Evolutionary conservation across 495 filamentous ascomycete genomes (phyloP).

Genomic region (Ramalina peruviana): DNA sequence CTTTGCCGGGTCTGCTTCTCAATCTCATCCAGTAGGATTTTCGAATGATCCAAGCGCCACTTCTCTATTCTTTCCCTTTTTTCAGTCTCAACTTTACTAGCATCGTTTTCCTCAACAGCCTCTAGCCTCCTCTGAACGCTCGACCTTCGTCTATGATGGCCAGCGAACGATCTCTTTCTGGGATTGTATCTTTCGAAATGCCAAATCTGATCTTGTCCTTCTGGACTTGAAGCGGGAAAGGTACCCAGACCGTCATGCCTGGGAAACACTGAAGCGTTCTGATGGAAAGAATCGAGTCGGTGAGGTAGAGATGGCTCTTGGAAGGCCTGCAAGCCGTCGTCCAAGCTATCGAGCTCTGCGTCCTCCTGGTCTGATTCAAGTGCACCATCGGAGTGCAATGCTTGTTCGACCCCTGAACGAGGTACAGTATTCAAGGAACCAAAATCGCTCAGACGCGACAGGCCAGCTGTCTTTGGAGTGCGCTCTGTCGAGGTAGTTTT

Average conservation of each 20-base stretch:
- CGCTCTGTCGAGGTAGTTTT: slow-evolving; percentile 59
- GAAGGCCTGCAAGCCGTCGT: slow-evolving; percentile 80
- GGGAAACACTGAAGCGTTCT: slow-evolving; percentile 55
- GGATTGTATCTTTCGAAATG: slow-evolving; percentile 75
- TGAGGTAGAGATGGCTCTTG: slow-evolving; percentile 47
- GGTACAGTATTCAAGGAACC: slow-evolving; percentile 63
- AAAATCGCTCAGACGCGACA: slow-evolving; percentile 70
- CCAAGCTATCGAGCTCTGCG: slow-evolving; percentile 76
- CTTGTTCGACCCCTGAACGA: slow-evolving; percentile 30
- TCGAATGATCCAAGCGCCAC: slow-evolving; percentile 87
- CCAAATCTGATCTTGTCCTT: slow-evolving; percentile 68
- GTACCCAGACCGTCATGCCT: slow-evolving; percentile 84
- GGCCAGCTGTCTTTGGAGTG: slow-evolving; percentile 56
- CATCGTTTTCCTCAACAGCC: slow-evolving; percentile 47
- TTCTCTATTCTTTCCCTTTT: slow-evolving; percentile 70
- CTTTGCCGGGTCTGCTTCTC: slow-evolving; percentile 65
- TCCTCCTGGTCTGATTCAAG: slow-evolving; percentile 52
- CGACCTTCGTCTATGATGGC: slow-evolving; percentile 33
- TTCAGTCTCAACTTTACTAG: slow-evolving; percentile 44
- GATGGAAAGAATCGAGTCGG: slow-evolving; percentile 32
- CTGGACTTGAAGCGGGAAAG: slow-evolving; percentile 45
- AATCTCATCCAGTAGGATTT: slow-evolving; percentile 72
- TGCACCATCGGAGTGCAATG: slow-evolving; percentile 34
- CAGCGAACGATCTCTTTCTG: slow-evolving; percentile 29
- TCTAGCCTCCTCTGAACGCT: slow-evolving; percentile 53